These are phyloP conservation scores for Tetrastigma voinierianum DNA, from an alignment of 164 flowering plant species.

Conservation along the genomic window DNA sequence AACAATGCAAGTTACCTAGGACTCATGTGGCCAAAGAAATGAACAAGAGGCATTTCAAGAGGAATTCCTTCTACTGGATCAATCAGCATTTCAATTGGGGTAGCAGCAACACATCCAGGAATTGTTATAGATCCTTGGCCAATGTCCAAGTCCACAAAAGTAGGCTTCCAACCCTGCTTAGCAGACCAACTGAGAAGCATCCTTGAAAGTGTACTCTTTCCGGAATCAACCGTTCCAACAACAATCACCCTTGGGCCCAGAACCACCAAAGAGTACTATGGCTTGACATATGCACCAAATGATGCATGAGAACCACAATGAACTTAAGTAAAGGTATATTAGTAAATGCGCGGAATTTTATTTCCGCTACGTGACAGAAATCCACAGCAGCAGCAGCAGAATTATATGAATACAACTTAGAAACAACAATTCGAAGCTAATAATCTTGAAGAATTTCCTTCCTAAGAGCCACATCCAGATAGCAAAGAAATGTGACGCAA, in stretches of 20 bases:
- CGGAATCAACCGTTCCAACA: slow-evolving; percentile 90
- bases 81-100: slow-evolving; percentile 92
- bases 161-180: slow-evolving; percentile 96
- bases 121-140: slow-evolving; percentile 88
- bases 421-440: no score
- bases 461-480: no score
- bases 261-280: slow-evolving; percentile 13
- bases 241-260: slow-evolving; percentile 90
- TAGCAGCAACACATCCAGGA: slow-evolving; percentile 86
- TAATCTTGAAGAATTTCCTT: no score
- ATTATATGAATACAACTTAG: no score
- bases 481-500: no score
- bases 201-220: slow-evolving; percentile 80
- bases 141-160: slow-evolving; percentile 87
- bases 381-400: no score
- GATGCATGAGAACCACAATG: neutral
- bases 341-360: no score
- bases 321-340: no score
- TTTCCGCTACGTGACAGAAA: no score
- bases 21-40: slow-evolving; percentile 81
- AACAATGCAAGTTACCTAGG: slow-evolving; percentile 56
- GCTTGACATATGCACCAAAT: neutral
- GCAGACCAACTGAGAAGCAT: slow-evolving; percentile 98
- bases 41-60: slow-evolving; percentile 92
- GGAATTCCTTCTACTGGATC: slow-evolving; percentile 98